Base-by-base conservation (phyloP, 257 asterid species). In the Nicotiana otophora region DNA sequence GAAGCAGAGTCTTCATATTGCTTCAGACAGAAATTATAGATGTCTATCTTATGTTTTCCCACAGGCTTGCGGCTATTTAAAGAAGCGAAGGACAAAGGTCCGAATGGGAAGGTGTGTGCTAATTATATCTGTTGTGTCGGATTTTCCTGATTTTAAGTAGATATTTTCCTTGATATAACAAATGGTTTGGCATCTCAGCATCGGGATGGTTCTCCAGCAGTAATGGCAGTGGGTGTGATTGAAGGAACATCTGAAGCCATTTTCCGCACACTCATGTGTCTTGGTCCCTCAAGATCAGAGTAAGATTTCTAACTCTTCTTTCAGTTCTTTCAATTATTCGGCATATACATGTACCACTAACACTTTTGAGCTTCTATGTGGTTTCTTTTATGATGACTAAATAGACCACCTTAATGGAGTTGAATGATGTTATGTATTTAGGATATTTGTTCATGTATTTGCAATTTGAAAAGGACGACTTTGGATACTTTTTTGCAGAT, bases 191-290 rank as follows among this genome's bases (percentile, higher is more conserved):
- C n/a, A 54, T 75, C 39, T 87, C 88, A 88, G 94, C 84, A 86
- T 55, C 89, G 95, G 97, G 97, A 86, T 65, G 88, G 83, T 84
- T 91, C 88, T 76, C 98, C 97, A 16, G 97, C 97, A 12, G 90
- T 96, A 86, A 96, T 96, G 99, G 99, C 98, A n/a, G 97, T 96
- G 83, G 98, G 98, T 72, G 92, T 89, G 53, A 72, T 96, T 75
- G 88, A 92, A 66, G 98, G 94, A 91, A 80, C 90, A 82, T 88
- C 99, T 14, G 98, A 94, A 86, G 92, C 92, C 67, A 93, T 94
- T 93, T 96, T 94, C 81, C 92, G 84, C 78, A 87, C 94, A 4
- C 87, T 94, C 76, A 89, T 96, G 97, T 91, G 96, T 86, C 88
- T 96, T 70, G 98, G 97, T 82, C 82, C 94, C 82, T 94, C 98